Evolutionary conservation across 2,329 filamentous ascomycete genomes (phyloP).

Genomic region (Penicillium brasilianum): DNA sequence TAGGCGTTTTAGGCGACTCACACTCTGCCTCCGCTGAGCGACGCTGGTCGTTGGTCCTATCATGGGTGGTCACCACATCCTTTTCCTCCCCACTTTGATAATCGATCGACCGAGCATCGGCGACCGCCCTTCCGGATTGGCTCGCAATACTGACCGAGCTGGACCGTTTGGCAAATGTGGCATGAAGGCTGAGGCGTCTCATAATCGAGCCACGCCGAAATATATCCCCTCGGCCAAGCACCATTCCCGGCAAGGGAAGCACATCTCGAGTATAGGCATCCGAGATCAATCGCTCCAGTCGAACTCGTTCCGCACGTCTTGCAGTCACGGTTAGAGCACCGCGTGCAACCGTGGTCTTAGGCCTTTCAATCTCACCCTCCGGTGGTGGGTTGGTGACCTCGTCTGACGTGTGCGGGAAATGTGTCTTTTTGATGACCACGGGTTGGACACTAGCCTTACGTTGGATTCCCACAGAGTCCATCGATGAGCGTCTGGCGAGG

Average conservation of each 20-base stretch:
- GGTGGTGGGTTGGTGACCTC: constrained; percentile 49
- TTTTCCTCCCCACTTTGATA: constrained; percentile 25
- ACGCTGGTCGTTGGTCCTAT: constrained; percentile 19
- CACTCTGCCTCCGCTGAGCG: constrained; percentile 13
- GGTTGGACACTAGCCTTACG: constrained; percentile 72
- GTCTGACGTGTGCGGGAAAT: constrained; percentile 64
- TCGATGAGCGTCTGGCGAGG: constrained; percentile 64
- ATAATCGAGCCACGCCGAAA: constrained; percentile 80
- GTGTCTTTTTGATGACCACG: constrained; percentile 86
- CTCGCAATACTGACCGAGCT: constrained; percentile 54
- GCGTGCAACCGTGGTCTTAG: constrained; percentile 76
- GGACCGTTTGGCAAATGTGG: constrained; percentile 75
- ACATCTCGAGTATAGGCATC: constrained; percentile 85
- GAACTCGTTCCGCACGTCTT: constrained; percentile 73
- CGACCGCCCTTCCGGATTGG: constrained; percentile 21
- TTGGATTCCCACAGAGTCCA: constrained; percentile 77
- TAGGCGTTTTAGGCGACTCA: constrained; percentile 22
- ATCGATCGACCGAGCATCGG: constrained; percentile 18
- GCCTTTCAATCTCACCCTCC: constrained; percentile 70
- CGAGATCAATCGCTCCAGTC: constrained; percentile 73
- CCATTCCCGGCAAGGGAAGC: constrained; percentile 84
- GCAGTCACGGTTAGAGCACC: constrained; percentile 74
- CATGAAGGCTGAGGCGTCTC: constrained; percentile 81
- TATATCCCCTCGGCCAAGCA: constrained; percentile 67
- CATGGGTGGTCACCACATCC: constrained; percentile 12